Conservation (phyloP, 2,329 filamentous ascomycete species). For the Pezizomycotina sp. region DNA sequence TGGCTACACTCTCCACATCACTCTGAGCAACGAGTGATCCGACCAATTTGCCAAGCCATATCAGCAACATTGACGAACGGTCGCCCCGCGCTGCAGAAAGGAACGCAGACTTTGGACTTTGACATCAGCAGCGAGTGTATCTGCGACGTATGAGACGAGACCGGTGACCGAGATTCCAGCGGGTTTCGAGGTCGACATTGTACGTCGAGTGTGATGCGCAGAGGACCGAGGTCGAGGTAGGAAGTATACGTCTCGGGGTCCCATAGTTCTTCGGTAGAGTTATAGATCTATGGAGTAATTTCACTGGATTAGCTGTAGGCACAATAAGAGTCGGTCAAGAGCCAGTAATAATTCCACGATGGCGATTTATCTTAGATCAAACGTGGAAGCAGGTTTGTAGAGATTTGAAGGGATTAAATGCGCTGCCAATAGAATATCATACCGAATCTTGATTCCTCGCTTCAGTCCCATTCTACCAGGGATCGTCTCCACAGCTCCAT, state of each 20-base stretch:
- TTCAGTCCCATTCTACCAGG: slow-evolving; percentile 38
- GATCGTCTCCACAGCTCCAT: slow-evolving; percentile 40
- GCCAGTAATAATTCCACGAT: too few species aligned
- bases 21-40: slow-evolving; percentile 36
- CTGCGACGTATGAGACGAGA: slow-evolving; percentile 36
- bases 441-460: slow-evolving; percentile 33
- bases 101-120: slow-evolving; percentile 29
- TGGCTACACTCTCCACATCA: slow-evolving; percentile 28
- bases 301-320: too few species aligned
- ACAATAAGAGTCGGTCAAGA: too few species aligned
- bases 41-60: slow-evolving; percentile 31
- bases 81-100: slow-evolving; percentile 35
- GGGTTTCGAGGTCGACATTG: slow-evolving; percentile 32
- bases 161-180: slow-evolving; percentile 29
- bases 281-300: too few species aligned
- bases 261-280: slow-evolving; percentile 7
- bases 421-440: slow-evolving; percentile 30
- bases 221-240: slow-evolving; percentile 27
- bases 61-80: slow-evolving; percentile 38
- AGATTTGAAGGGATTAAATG: slow-evolving; percentile 30
- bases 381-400: too few species aligned
- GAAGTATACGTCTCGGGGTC: slow-evolving; percentile 12
- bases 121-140: slow-evolving; percentile 35
- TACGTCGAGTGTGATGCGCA: slow-evolving; percentile 37
- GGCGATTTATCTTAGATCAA: too few species aligned